Base-by-base conservation (phyloP, 2,329 filamentous ascomycete species). In the Reticulascus tulasneorum region DNA sequence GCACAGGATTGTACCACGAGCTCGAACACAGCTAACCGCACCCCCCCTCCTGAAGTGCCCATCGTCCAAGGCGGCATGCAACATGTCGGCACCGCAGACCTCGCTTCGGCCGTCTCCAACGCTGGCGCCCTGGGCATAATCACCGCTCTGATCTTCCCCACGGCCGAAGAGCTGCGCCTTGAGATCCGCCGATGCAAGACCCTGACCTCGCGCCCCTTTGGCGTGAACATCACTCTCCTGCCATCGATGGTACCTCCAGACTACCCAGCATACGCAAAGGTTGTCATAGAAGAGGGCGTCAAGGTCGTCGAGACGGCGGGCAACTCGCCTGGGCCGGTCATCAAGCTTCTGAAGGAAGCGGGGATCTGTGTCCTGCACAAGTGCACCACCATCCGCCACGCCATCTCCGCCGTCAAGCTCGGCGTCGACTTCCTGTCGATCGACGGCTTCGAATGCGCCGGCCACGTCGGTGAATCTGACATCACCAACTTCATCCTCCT, bases 361-460 rank as follows among this genome's bases (percentile, higher is more conserved):
- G 80, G 79, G 38, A 77, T 78, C 53, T 91, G 77, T 37, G 81
- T 98, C 51, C 70, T 98, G 38, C 93, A 98, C 77, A 98, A 98
- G 69, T 97, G 93, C 72, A 98, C 93, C 8, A 94, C 88, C 6
- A 94, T 98, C 65, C 74, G 89, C 37, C 93, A 98, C 59, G 93
- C 93, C 15, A 79, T 88, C 61, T 89, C 84, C 47, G 93, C 93
- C 31, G 76, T 94, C 40, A 95, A 94, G 65, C 80, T 97, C 24
- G 93, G 93, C 46, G 93, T 96, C 5, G 93, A 98, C 63, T 97
- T 98, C 65, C 68, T 98, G 39, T 90, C 84, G 48, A 97, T 98
- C 51, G 93, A 98, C 58, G 93, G 93, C 27, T 97, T 98, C 58
- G 93, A 98, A 64, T 98, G 93, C 66, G 93, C 89, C 27, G 93